Evolutionary conservation across 805 yeast genomes (phyloP).

Genomic region (Hanseniaspora lachancei): DNA sequence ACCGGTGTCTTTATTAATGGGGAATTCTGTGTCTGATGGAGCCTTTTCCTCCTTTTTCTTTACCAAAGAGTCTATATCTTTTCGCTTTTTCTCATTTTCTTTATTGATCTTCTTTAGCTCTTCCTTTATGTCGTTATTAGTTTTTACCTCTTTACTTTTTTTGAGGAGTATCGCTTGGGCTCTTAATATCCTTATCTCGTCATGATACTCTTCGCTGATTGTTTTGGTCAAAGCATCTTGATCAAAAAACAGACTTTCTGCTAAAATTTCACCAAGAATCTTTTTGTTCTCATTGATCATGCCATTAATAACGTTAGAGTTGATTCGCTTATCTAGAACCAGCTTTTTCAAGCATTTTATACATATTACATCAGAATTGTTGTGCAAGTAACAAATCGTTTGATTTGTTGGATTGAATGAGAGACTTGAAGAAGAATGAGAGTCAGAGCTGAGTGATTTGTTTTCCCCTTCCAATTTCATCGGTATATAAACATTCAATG

Average conservation of each 20-base stretch:
- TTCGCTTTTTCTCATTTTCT: background rate
- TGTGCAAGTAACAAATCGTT: slow-evolving; percentile 1
- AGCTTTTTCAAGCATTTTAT: slow-evolving; percentile 3
- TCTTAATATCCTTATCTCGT: slow-evolving; percentile 3
- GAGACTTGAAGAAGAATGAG: background rate
- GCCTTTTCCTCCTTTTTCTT: background rate
- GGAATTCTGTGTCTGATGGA: background rate
- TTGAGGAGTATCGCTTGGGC: slow-evolving; percentile 4
- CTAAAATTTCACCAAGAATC: background rate
- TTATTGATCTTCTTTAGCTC: background rate
- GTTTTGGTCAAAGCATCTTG: background rate
- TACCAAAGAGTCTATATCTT: background rate
- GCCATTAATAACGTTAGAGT: background rate
- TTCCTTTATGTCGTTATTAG: background rate
- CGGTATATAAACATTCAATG: background rate
- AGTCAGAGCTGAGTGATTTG: background rate
- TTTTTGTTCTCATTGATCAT: background rate
- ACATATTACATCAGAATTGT: slow-evolving; percentile 5
- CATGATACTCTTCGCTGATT: background rate
- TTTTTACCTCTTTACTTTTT: background rate
- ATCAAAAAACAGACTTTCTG: background rate
- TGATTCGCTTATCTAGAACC: slow-evolving; percentile 6
- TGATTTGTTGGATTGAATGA: background rate
- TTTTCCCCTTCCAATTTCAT: background rate
- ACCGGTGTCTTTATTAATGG: background rate